Evolutionary conservation across 1,139 yeast genomes (phyloP).

Genomic region (Suhomyces choctaworum): DNA sequence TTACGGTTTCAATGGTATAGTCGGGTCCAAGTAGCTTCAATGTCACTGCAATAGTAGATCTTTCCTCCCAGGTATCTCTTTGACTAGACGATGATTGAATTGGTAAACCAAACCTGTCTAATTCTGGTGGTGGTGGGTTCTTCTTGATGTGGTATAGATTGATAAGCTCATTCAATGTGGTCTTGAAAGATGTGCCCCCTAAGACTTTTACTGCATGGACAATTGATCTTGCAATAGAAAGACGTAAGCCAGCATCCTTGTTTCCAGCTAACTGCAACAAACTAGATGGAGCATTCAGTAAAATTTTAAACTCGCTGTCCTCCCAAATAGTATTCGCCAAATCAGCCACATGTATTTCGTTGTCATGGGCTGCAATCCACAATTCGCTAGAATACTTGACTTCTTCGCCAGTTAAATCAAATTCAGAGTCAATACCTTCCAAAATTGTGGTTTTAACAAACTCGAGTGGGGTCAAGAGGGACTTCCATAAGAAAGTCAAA

Average conservation of each 20-base stretch:
- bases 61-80: constrained; percentile 77
- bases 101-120: constrained; percentile 79
- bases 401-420: constrained; percentile 60
- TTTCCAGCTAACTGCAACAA: constrained; percentile 54
- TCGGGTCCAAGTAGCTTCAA: constrained; percentile 58
- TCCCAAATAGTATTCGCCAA: constrained; percentile 83
- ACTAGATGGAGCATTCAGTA: constrained; percentile 42
- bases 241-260: constrained; percentile 61
- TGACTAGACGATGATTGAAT: constrained; percentile 60
- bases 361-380: constrained; percentile 79
- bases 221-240: constrained; percentile 65
- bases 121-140: constrained; percentile 73
- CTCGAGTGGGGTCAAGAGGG: constrained; percentile 58
- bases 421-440: constrained; percentile 84
- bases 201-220: constrained; percentile 45
- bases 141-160: constrained; percentile 58
- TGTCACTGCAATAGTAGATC: constrained; percentile 78
- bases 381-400: constrained; percentile 63
- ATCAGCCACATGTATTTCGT: constrained; percentile 60
- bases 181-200: constrained; percentile 27
- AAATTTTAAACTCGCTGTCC: constrained; percentile 60
- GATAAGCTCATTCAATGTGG: constrained; percentile 46
- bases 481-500: constrained; percentile 57
- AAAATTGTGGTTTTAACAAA: constrained; percentile 78
- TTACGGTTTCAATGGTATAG: constrained; percentile 42